A percentile compares a stretch with the other conserved stretches of the same genome.
Evolutionary conservation across 306 rosid species (phyloP).

Genomic region (Cucurbita pepo): DNA sequence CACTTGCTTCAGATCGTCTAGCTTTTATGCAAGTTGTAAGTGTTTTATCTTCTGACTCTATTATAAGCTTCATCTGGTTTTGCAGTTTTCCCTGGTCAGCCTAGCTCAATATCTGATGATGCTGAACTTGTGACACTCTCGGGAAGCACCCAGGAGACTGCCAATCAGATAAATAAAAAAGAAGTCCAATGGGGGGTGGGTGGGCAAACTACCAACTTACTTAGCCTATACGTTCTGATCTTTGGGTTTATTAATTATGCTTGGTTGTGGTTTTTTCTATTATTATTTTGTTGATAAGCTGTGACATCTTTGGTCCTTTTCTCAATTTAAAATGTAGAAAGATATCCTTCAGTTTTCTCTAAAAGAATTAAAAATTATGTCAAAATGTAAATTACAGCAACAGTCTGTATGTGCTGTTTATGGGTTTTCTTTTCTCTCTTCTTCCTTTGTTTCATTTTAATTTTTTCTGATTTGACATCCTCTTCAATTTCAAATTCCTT

Average conservation of each 20-base stretch:
- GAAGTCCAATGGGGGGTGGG: slow-evolving; percentile 98
- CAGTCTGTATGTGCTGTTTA: not conserved
- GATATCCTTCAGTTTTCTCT: not conserved
- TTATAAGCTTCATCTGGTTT: not conserved
- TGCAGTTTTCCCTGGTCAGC: slow-evolving; percentile 82
- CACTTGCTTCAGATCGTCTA: not conserved
- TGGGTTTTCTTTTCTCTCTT: not conserved
- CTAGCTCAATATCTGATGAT: slow-evolving; percentile 75
- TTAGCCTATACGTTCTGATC: not conserved
- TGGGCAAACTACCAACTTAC: slow-evolving; percentile 2
- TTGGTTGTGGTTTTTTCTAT: not conserved
- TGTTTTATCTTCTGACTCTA: not conserved
- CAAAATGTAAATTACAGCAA: not conserved
- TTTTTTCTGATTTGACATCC: not conserved
- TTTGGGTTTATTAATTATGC: not conserved
- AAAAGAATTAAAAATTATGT: not conserved
- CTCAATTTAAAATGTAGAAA: not conserved
- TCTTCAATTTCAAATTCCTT: not conserved
- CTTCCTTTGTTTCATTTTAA: not conserved
- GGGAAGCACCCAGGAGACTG: slow-evolving; percentile 78
- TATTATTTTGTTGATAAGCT: not conserved
- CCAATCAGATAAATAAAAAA: slow-evolving; percentile 66
- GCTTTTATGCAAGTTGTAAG: not conserved
- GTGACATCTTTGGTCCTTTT: not conserved
- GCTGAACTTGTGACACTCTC: slow-evolving; percentile 67